Evolutionary conservation across 441 rosid genomes (phyloP).

Genomic region (Erodium chrysanthum): DNA sequence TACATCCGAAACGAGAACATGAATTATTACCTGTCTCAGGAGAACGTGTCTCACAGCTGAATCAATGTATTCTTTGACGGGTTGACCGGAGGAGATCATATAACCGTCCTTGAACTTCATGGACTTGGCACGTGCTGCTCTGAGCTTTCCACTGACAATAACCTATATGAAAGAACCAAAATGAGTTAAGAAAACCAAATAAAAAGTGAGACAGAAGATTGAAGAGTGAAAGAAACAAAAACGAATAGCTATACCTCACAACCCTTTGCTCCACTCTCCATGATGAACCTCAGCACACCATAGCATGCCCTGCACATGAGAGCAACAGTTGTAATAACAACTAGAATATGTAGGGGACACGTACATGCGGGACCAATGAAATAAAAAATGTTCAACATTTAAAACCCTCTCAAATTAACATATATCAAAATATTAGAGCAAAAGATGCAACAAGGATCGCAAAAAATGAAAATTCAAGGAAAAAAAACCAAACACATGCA

Average conservation of each 20-base stretch:
- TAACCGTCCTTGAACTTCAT: constrained; percentile 80
- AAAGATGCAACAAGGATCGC: no score
- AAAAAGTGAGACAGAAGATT: background rate
- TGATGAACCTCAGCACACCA: constrained; percentile 55
- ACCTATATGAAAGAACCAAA: constrained; percentile 23
- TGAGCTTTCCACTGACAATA: constrained; percentile 48
- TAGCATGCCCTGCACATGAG: constrained; percentile 39
- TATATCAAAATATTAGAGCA: no score
- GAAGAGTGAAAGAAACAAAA: background rate
- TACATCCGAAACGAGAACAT: no score
- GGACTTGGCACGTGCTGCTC: constrained; percentile 50
- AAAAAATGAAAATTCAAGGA: no score
- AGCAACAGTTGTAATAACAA: no score
- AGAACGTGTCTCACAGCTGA: constrained; percentile 57
- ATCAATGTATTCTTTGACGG: constrained; percentile 54
- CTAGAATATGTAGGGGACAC: no score
- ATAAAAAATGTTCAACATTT: no score
- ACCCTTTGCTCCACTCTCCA: constrained; percentile 72
- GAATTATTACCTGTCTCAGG: constrained; percentile 49
- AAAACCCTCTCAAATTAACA: no score
- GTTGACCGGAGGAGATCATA: constrained; percentile 70
- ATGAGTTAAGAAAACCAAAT: background rate
- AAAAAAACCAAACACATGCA: no score
- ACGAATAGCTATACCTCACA: constrained; percentile 34
- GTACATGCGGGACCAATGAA: no score